Base-by-base conservation (phyloP, 73 alveolate species). In the Paramecium octaurelia region DNA sequence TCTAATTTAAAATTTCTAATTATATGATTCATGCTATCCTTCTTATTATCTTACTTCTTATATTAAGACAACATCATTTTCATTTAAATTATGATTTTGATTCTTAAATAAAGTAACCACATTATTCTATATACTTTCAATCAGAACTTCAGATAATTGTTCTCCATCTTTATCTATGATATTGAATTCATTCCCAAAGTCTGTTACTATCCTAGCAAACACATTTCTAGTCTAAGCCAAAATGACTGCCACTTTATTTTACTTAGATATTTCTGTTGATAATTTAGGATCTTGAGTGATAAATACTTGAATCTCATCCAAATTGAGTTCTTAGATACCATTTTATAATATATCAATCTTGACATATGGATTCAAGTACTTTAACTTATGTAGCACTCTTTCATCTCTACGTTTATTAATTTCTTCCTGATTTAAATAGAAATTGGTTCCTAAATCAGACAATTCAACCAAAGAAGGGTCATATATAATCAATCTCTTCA, bases 131-230 rank as follows among this genome's bases (percentile, higher is more conserved):
- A 80, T 80, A 24, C 20, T 10, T 76, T 95, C 94, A 71, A 97
- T 95, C 93, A 94, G 90, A 24, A 93, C 93, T 92, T 97, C 99
- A 71, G 96, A 92, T 20, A 95, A 92, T 23, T 96, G 98, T 93
- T 96, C 99, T 35, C 99, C 99, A 83, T 97, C 98, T 92, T 96
- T 97, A 92, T 97, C 99, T 59, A 93, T 90, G 5, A 97, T 96
- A 60, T 80, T 93, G 84, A 97, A 97, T 85, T 96, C 95, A 16
- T 94, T 95, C 29, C 99, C 99, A 77, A 97, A 97, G 92, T 97
- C 99, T 44, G 92, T 95, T 59, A 96, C 94, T 6, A 96, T 94
- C 85, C 97, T 93, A 31, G 96, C 93, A 48, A 95, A 96, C 16
- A 95, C 91, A 9, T 98, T 99, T 44, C 93, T 96, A 11, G 94